Evolutionary conservation across 2,329 filamentous ascomycete species (phyloP), one percentile per base, ranked within the genome.

Genomic region (Aspergillus sclerotialis): DNA sequence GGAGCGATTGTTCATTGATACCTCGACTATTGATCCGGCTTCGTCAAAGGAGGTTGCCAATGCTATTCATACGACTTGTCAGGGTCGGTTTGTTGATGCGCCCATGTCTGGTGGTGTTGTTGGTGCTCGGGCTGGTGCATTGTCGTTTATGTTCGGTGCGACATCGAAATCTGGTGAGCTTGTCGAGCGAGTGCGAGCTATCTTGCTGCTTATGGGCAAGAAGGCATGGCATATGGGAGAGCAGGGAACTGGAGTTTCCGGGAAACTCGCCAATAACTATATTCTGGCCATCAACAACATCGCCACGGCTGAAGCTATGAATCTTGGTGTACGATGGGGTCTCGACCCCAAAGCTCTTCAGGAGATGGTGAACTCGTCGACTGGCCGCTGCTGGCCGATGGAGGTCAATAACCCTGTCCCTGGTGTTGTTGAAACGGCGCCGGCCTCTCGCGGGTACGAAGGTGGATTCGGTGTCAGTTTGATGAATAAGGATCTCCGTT

Each of bases 101-200:
- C 92, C 92, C 28, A 94, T 98, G 82, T 96, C 90, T 0, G 92
- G 92, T 30, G 92, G 92, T 32, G 89, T 95, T 0, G 87, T 96
- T 4, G 92, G 90, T 28, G 92, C 92, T 8, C 72, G 78, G 5
- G 87, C 87, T 9, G 92, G 84, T 21, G 89, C 87, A 0, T 69
- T 98, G 38, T 94, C 89, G 0, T 98, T 98, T 60, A 96, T 98
- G 92, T 78, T 96, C 36, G 92, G 92, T 28, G 75, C 81, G 5
- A 70, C 78, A 0, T 53, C 55, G 5, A 46, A 56, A 17, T 40
- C 50, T 3, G 53, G 42, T 1, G 65, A 73, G 4, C 59, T 84
- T 0, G 69, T 92, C 1, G 64, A 78, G 2, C 73, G 76, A 8
- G 71, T 84, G 7, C 81, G 81, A 37, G 72, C 78, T 0, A 71